These are phyloP conservation scores for Fusarium staphyleae DNA, from an alignment of 2,329 filamentous ascomycete genomes.

Conservation along the genomic window DNA sequence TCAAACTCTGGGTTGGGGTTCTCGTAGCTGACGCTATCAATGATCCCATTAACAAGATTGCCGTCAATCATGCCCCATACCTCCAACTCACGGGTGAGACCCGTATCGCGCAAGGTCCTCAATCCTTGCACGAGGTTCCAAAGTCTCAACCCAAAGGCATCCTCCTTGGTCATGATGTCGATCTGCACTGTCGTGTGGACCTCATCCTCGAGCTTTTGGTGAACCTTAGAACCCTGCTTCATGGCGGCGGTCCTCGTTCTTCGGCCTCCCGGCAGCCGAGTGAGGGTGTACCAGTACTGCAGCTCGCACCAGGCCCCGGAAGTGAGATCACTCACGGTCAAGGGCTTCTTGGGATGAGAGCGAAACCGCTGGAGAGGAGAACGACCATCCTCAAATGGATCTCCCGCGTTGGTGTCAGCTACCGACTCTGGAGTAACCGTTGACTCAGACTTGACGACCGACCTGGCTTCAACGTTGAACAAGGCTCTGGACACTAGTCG, in stretches of 20 bases:
- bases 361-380: conserved; percentile 81
- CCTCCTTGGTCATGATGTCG: conserved; percentile 76
- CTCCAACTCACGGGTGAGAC: conserved; percentile 77
- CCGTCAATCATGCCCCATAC: conserved; percentile 87
- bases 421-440: conserved; percentile 14
- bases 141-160: conserved; percentile 79
- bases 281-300: conserved; percentile 89
- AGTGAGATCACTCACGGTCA: conserved; percentile 88
- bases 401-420: conserved; percentile 3
- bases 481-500: conserved; percentile 65
- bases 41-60: conserved; percentile 85
- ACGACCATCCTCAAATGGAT: conserved; percentile 44
- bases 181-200: conserved; percentile 80
- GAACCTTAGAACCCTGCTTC: conserved; percentile 80
- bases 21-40: conserved; percentile 82
- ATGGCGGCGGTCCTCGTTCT: conserved; percentile 82
- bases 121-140: conserved; percentile 94
- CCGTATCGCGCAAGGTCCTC: conserved; percentile 72
- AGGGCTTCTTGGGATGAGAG: conserved; percentile 74
- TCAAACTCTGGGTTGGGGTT: conserved; percentile 79
- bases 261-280: conserved; percentile 72
- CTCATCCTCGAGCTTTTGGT: conserved; percentile 84
- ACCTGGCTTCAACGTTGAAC: conserved; percentile 29
- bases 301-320: conserved; percentile 95
- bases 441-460: conserved; percentile 23